A percentile compares a stretch with the other conserved stretches of the same genome.
Evolutionary conservation across 495 filamentous ascomycete species (phyloP).

Genomic region (Hypoxylon rickii): DNA sequence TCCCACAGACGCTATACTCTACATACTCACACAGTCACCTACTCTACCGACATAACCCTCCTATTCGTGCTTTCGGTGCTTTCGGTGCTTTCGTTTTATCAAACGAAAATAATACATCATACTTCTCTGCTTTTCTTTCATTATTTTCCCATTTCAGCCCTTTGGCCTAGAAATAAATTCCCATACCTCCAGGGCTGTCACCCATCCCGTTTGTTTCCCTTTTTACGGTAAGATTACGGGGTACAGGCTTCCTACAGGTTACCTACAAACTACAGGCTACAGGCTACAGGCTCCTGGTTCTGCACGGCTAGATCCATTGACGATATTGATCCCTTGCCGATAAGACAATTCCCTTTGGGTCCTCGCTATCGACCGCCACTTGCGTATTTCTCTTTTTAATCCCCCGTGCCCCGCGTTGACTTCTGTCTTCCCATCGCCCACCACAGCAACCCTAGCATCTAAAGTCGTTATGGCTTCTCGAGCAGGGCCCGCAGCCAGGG

Average conservation of each 20-base stretch:
- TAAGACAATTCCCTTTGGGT: conserved; percentile 31
- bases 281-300: not conserved
- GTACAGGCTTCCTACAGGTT: not conserved
- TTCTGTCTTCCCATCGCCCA: conserved; percentile 67
- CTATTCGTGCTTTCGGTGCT: too few species aligned
- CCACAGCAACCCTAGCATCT: conserved; percentile 25
- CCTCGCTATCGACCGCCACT: conserved; percentile 16
- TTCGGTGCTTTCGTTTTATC: conserved; percentile 8
- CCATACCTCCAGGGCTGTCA: too few species aligned
- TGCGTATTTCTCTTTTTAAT: conserved; percentile 15
- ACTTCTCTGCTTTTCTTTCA: not conserved
- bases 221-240: too few species aligned
- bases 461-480: conserved; percentile 72
- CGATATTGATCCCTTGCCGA: conserved; percentile 28
- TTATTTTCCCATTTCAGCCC: not conserved
- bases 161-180: too few species aligned
- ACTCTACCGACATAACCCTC: too few species aligned
- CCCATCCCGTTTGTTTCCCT: too few species aligned
- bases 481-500: conserved; percentile 70
- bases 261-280: not conserved
- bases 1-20: too few species aligned
- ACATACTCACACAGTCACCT: too few species aligned
- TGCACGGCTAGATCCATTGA: conserved; percentile 1
- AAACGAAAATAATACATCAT: conserved; percentile 2
- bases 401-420: conserved; percentile 11